These are phyloP conservation scores for Cylindrodendrum hubeiense DNA, from an alignment of 2,329 filamentous ascomycete species.

Conservation along the genomic window DNA sequence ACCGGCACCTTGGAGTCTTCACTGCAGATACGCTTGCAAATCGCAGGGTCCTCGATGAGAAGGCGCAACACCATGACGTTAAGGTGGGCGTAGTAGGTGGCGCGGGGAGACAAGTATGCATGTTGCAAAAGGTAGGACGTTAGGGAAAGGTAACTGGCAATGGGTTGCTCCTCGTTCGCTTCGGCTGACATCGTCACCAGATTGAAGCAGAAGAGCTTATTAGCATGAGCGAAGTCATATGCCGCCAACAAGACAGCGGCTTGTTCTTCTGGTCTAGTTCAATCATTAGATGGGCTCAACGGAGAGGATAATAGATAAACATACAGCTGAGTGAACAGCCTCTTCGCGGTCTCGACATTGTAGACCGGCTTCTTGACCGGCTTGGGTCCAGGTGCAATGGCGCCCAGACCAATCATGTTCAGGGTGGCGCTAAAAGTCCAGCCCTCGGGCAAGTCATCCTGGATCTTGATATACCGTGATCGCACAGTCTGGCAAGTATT, in stretches of 20 bases:
- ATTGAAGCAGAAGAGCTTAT: constrained; percentile 94
- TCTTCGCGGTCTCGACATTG: constrained; percentile 84
- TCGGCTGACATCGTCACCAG: constrained; percentile 74
- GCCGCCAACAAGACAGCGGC: constrained; percentile 85
- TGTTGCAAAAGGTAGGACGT: constrained; percentile 95
- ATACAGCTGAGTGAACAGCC: constrained; percentile 83
- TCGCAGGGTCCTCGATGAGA: constrained; percentile 84
- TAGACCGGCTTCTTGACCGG: constrained; percentile 69
- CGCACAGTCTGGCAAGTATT: constrained; percentile 76
- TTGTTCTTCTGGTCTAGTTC: constrained; percentile 78
- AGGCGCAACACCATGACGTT: constrained; percentile 88
- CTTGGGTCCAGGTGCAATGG: constrained; percentile 77
- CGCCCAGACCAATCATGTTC: constrained; percentile 85
- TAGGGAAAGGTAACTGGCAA: constrained; percentile 86
- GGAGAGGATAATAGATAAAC: constrained; percentile 48
- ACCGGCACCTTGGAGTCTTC: constrained; percentile 80
- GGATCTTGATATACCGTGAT: constrained; percentile 83
- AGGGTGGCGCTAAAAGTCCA: constrained; percentile 89
- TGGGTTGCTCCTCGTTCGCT: constrained; percentile 77
- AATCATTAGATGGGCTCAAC: constrained; percentile 8
- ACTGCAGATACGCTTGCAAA: constrained; percentile 87
- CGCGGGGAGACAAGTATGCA: constrained; percentile 84
- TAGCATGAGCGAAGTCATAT: constrained; percentile 94
- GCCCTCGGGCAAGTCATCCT: constrained; percentile 90
- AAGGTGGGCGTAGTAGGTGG: constrained; percentile 85